Percentiles rank a stretch among this genome's conserved stretches.
These are phyloP conservation scores for Verticillium nubilum DNA, from an alignment of 2,329 filamentous ascomycete species.

Conservation along the genomic window DNA sequence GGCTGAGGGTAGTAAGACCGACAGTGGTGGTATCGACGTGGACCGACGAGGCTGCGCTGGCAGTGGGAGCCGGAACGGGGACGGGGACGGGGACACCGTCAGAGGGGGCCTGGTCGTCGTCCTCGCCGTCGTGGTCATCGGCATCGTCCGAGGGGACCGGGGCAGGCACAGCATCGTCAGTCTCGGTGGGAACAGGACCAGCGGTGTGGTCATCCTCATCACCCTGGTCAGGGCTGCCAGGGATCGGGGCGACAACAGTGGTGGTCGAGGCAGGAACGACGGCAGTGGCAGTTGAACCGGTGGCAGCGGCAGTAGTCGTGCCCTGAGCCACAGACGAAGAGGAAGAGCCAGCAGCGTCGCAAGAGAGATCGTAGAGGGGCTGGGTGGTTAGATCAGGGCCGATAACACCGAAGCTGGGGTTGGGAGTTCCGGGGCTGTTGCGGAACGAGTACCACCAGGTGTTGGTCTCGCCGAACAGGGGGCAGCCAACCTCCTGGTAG, in stretches of 20 bases:
- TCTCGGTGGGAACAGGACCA: slow-evolving; percentile 13
- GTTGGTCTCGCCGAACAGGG: slow-evolving; percentile 57
- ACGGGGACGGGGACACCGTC: neutral
- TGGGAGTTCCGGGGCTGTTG: slow-evolving; percentile 55
- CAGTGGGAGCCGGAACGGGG: neutral
- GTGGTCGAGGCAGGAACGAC: slow-evolving; percentile 15
- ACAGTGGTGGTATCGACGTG: neutral
- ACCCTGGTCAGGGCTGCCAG: slow-evolving; percentile 8
- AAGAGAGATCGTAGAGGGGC: slow-evolving; percentile 60
- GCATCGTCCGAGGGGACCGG: slow-evolving; percentile 9
- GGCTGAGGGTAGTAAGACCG: neutral
- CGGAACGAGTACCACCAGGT: slow-evolving; percentile 76
- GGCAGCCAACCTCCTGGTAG: slow-evolving; percentile 76
- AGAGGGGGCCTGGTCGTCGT: neutral
- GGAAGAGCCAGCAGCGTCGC: slow-evolving; percentile 28
- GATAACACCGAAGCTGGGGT: slow-evolving; percentile 67
- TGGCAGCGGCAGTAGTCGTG: slow-evolving; percentile 11
- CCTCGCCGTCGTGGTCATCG: neutral
- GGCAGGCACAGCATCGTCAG: slow-evolving; percentile 18
- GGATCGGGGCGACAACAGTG: slow-evolving; percentile 14
- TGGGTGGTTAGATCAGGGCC: slow-evolving; percentile 45
- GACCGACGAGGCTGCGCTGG: neutral
- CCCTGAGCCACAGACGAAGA: slow-evolving; percentile 12
- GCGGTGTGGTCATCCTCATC: neutral
- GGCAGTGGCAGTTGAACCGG: slow-evolving; percentile 11